Evolutionary conservation across 2,329 filamentous ascomycete genomes (phyloP).

Genomic region (Daldinia sp.): DNA sequence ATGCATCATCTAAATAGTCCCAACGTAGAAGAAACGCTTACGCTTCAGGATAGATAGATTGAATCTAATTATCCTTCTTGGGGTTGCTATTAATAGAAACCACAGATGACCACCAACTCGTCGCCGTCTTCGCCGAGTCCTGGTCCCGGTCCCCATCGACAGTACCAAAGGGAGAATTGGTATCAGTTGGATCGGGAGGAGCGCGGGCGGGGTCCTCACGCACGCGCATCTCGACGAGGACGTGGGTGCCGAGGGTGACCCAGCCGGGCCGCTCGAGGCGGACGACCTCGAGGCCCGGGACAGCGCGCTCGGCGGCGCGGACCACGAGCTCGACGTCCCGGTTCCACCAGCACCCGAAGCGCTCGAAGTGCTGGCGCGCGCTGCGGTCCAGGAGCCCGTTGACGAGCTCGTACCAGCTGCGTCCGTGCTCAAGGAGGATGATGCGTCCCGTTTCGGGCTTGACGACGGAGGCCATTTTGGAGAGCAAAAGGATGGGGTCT

Average conservation of each 20-base stretch:
- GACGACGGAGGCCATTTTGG: slow-evolving; percentile 64
- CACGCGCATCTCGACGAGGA: slow-evolving; percentile 67
- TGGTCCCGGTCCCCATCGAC: neutral
- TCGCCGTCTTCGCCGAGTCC: slow-evolving; percentile 1
- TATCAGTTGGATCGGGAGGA: neutral
- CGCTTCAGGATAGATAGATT: neutral
- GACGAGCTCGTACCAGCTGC: slow-evolving; percentile 65
- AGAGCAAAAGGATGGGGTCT: slow-evolving; percentile 66
- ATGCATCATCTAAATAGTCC: neutral
- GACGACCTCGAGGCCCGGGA: slow-evolving; percentile 69
- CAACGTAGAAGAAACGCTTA: neutral
- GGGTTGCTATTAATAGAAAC: slow-evolving; percentile 24
- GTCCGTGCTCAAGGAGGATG: slow-evolving; percentile 72
- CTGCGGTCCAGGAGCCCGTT: slow-evolving; percentile 68
- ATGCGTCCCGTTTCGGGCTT: slow-evolving; percentile 69
- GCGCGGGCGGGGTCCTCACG: slow-evolving; percentile 6
- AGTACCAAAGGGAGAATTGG: neutral
- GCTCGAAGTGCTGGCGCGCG: slow-evolving; percentile 66
- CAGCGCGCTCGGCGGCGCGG: slow-evolving; percentile 59
- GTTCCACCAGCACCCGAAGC: slow-evolving; percentile 78
- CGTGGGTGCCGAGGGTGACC: slow-evolving; percentile 68
- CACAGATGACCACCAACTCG: slow-evolving; percentile 31
- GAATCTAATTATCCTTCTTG: slow-evolving; percentile 24
- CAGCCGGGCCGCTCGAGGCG: slow-evolving; percentile 64
- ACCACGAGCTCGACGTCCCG: slow-evolving; percentile 70